A percentile compares a stretch with the other conserved stretches of the same genome.
phyloP scores from a whole-genome alignment of 306 rosid species.

The Abrus pulchellus region DNA sequence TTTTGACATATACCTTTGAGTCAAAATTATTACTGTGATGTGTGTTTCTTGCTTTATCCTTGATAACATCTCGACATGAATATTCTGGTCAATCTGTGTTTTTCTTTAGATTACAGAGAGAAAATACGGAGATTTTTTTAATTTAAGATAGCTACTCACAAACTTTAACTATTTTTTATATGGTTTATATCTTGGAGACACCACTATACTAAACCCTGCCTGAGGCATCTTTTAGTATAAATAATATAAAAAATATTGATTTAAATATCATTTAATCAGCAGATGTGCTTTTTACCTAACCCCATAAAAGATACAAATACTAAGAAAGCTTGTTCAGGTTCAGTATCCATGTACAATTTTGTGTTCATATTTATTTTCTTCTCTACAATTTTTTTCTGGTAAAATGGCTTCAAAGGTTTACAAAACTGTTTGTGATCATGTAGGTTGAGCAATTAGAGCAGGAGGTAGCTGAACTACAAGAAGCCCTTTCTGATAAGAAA shows the following conservation, averaged over 20 bases:
- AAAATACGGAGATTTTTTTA: slow-evolving; percentile 14
- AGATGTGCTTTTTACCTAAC: slow-evolving; percentile 31
- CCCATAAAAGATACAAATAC: slow-evolving; percentile 15
- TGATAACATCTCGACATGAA: slow-evolving; percentile 25
- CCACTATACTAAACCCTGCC: neutral
- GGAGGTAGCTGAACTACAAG: slow-evolving; percentile 70
- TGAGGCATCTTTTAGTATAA: slow-evolving; percentile 4
- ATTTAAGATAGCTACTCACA: slow-evolving; percentile 4
- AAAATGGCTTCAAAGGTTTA: slow-evolving; percentile 33
- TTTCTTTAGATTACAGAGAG: neutral
- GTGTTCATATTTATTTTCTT: slow-evolving; percentile 36
- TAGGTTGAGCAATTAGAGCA: slow-evolving; percentile 92
- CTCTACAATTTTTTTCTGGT: slow-evolving; percentile 33
- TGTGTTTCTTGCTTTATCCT: slow-evolving; percentile 2
- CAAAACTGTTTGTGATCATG: slow-evolving; percentile 46
- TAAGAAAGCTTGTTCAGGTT: slow-evolving; percentile 35
- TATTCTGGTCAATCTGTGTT: slow-evolving; percentile 9
- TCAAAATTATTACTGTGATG: slow-evolving; percentile 5
- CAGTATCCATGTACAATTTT: slow-evolving; percentile 30
- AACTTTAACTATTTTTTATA: slow-evolving; percentile 5
- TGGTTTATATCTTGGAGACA: slow-evolving; percentile 5
- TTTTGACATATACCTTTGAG: slow-evolving; percentile 11
- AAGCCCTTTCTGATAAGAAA: slow-evolving; percentile 76
- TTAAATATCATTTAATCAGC: slow-evolving; percentile 21
- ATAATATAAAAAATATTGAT: slow-evolving; percentile 30